A percentile compares a stretch with the other conserved stretches of the same genome.
Conservation (phyloP, 257 asterid genomes). For the Solanum habrochaites region DNA sequence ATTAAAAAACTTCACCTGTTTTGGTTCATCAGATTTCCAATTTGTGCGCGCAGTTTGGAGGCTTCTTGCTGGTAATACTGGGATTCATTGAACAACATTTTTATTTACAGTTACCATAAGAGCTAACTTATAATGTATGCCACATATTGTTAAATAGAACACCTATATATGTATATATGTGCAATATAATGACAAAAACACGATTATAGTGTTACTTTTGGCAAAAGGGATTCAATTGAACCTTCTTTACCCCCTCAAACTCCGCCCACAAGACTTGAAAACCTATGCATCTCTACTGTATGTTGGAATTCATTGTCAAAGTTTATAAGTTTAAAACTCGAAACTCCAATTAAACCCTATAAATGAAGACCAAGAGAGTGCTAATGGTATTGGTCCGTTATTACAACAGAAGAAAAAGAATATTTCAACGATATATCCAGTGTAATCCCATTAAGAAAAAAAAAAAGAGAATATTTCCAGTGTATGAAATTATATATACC, state of each 20-base stretch:
- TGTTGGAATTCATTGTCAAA: not conserved
- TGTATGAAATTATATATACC: conserved; percentile 29
- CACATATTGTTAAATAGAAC: not conserved
- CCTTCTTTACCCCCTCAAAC: not conserved
- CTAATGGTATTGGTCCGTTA: not conserved
- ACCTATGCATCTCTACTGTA: not conserved
- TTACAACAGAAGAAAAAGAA: not conserved
- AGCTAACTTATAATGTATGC: not conserved
- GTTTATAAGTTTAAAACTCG: not conserved
- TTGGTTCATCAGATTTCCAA: conserved; percentile 61
- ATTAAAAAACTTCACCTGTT: conserved; percentile 37
- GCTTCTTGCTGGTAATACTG: conserved; percentile 96
- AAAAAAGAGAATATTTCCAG: not conserved
- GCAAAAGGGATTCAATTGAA: not conserved
- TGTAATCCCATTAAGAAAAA: not conserved
- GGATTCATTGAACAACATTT: not conserved
- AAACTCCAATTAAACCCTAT: not conserved
- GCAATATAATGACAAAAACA: not conserved
- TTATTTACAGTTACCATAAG: not conserved
- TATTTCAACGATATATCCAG: not conserved
- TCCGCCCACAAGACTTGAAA: not conserved
- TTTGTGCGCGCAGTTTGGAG: conserved; percentile 60
- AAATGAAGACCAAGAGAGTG: not conserved
- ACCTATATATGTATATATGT: not conserved
- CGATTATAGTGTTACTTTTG: not conserved